phyloP scores from a whole-genome alignment of 495 filamentous ascomycete species.

The Mytilinidion resinicola region DNA sequence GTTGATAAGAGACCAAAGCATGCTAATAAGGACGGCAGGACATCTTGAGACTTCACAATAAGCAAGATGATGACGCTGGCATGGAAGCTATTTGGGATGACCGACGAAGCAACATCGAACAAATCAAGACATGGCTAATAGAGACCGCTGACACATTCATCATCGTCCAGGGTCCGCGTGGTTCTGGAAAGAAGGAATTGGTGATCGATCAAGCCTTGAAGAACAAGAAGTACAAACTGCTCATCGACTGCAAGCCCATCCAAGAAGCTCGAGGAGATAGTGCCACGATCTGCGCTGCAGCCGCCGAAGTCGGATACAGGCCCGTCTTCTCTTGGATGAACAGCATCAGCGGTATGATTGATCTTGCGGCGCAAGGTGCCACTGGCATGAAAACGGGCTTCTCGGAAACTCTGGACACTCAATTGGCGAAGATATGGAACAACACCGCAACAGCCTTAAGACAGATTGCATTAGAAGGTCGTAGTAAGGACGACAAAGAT shows the following conservation, averaged over 20 bases:
- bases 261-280: conserved; percentile 87
- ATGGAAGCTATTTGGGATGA: conserved; percentile 84
- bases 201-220: conserved; percentile 78
- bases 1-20: no score
- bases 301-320: conserved; percentile 79
- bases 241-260: conserved; percentile 94
- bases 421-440: conserved; percentile 86
- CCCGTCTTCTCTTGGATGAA: conserved; percentile 97
- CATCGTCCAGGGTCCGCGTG: conserved; percentile 84
- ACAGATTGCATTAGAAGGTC: conserved; percentile 60
- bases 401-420: conserved; percentile 86
- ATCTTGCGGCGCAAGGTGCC: conserved; percentile 87
- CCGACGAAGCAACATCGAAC: conserved; percentile 68
- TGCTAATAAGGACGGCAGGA: conserved; percentile 34
- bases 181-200: conserved; percentile 84
- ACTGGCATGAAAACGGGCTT: conserved; percentile 94
- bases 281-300: conserved; percentile 76
- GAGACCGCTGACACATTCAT: conserved; percentile 90
- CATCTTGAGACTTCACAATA: conserved; percentile 53
- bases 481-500: conserved; percentile 68
- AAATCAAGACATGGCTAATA: conserved; percentile 76
- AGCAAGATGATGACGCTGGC: conserved; percentile 56
- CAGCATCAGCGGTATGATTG: conserved; percentile 81
- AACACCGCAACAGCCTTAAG: conserved; percentile 78
- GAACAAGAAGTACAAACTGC: conserved; percentile 65